Evolutionary conservation across 1,139 yeast genomes (phyloP), one percentile per base, ranked within the genome.

Genomic region (Nematodospora anomalae): DNA sequence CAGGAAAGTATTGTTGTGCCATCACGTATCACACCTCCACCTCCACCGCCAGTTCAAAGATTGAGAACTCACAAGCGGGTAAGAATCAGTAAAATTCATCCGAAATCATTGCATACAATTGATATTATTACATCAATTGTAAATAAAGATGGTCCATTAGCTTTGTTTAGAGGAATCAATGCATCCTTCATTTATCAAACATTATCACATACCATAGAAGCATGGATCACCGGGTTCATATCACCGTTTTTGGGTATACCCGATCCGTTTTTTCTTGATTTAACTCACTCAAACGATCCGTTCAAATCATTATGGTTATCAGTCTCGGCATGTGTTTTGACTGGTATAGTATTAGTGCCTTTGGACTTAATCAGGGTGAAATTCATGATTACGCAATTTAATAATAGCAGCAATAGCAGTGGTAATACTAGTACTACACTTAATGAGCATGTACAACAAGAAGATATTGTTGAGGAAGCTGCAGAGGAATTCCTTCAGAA

Each of bases 151-250:
- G 97, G 97, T 0, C 80, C 88, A 1, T 68, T 80, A 53, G 96
- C 96, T 1, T 64, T 88, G 20, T 86, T 95, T 76, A 74, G 94
- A 51, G 96, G 95, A 3, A 73, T 87, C 30, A 89, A 92, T 57
- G 87, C 96, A 1, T 74, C 95, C 1, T 90, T 89, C 54, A 70
- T 92, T 23, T 75, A 84, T 54, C 83, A 77, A 41, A 84, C 95
- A 0, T 67, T 89, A 29, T 77, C 84, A 1, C 79, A 81, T 40
- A 85, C 95, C 1, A 67, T 89, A 34, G 95, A 87, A 53, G 89
- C 96, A 1, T 90, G 97, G 97, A 71, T 88, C 30, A 83, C 95
- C 0, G 96, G 96, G 5, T 79, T 90, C 49, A 59, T 88, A 11
- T 81, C 96, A 5, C 92, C 96, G 3, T 68, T 86, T 36, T 63